These are phyloP conservation scores for Calonectria pseudoreteaudii DNA, from an alignment of 2,329 filamentous ascomycete species.

Conservation along the genomic window DNA sequence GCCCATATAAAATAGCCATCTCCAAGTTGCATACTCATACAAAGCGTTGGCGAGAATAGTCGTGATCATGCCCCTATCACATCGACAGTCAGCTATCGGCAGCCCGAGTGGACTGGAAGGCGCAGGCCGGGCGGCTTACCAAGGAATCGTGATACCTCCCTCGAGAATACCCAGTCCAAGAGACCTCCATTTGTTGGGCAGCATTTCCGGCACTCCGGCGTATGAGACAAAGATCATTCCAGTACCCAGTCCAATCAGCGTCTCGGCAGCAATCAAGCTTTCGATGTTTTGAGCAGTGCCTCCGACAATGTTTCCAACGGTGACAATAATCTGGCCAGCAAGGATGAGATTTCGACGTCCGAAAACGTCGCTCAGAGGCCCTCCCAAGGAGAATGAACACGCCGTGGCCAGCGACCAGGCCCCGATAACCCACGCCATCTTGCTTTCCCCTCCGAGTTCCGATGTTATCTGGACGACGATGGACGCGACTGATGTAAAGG, in stretches of 20 bases:
- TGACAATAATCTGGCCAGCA: background rate
- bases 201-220: background rate
- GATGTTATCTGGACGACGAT: background rate
- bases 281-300: background rate
- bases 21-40: background rate
- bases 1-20: background rate
- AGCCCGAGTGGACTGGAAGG: no score
- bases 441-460: background rate
- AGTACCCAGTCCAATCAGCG: background rate
- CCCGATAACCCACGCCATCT: background rate
- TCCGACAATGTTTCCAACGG: background rate
- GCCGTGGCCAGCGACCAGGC: background rate
- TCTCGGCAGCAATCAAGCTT: background rate
- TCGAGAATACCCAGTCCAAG: background rate
- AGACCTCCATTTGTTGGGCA: background rate
- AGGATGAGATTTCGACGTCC: background rate
- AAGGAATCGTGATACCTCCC: background rate
- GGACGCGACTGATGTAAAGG: background rate
- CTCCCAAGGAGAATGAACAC: background rate
- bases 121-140: background rate
- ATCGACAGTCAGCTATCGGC: background rate
- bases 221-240: background rate
- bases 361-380: background rate
- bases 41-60: background rate
- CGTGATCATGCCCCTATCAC: background rate